A percentile compares a stretch with the other conserved stretches of the same genome.
These are phyloP conservation scores for Evernia prunastri DNA, from an alignment of 495 filamentous ascomycete species.

Conservation along the genomic window DNA sequence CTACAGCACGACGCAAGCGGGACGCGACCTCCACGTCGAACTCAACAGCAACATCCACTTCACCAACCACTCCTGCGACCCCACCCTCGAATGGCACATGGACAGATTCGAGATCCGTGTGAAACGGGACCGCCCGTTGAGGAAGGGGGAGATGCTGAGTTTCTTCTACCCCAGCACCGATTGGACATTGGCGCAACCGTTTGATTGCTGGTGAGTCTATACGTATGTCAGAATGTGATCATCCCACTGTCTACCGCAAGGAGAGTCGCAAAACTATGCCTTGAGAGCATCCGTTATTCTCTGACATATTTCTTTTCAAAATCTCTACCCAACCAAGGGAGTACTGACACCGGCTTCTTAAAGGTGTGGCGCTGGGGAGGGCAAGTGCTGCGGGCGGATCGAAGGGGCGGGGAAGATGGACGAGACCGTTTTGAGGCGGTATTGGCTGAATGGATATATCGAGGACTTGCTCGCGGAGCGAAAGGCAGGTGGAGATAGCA, in stretches of 20 bases:
- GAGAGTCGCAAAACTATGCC: too few species aligned
- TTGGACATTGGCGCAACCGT: conserved; percentile 57
- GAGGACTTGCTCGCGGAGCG: neutral
- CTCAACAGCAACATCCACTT: conserved; percentile 58
- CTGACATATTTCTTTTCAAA: too few species aligned
- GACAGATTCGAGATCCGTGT: conserved; percentile 45
- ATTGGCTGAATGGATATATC: conserved; percentile 20
- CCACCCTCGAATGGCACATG: conserved; percentile 56
- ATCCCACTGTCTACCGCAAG: too few species aligned
- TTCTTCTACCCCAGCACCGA: conserved; percentile 65
- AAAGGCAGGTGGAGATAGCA: too few species aligned
- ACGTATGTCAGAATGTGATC: too few species aligned
- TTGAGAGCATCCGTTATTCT: too few species aligned
- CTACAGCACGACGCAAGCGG: conserved; percentile 54
- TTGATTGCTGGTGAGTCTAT: too few species aligned
- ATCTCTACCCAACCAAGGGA: too few species aligned
- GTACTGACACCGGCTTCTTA: too few species aligned
- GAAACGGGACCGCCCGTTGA: conserved; percentile 37
- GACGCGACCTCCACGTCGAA: conserved; percentile 47
- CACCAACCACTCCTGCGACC: conserved; percentile 58
- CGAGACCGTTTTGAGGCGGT: neutral
- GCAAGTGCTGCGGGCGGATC: neutral
- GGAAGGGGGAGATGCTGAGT: conserved; percentile 51
- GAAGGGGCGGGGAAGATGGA: conserved; percentile 9
- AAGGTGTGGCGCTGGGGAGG: conserved; percentile 43